Base-by-base conservation (phyloP, 192 early-diverging fungal genomes). In the Backusella circina region DNA sequence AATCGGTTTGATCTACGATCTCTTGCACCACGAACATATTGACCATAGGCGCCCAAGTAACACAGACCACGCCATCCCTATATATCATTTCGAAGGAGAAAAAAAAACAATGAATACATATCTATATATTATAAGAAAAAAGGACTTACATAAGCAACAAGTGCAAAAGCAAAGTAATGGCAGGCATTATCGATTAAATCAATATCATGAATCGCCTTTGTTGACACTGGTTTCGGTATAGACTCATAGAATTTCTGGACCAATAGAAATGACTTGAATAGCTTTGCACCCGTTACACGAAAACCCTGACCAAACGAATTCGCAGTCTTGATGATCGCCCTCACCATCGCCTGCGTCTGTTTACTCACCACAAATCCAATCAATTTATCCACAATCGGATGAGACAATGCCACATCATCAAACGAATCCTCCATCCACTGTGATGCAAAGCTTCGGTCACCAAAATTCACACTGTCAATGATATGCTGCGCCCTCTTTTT, bases 1-100 rank as follows among this genome's bases (percentile, higher is more conserved):
- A 81, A 85, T 39, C 88, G 87, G 71, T 94, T 90, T 1, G 92
- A 91, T 51, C 90, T 81, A 73, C 85, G 83, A 67, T 87, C 84
- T 44, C 85, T 85, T 33, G 86, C 87, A 67, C 74, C 67, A 35
- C 75, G 75, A 38, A 72, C 30, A 6, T 44, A 36, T 28, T 77
- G 74, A 10, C 73, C 77, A 51, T 79, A 82, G 35, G 70, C 51
- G 1, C 81, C 81, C 13, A 82, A 30, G 36, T 79, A 82, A 38
- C 32, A 39, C 16, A 82, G 41, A 15, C 77, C 81, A 39, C 81
- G 74, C 81, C 81, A 82, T 39, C 81, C 80, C 72, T 79, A 65
- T 15, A 51, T 15, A 50, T 0, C 50, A 51, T 8, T 44, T 8
- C 36, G n/a, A n/a, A n/a, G n/a, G n/a, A 15, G 1, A 15, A 15